Evolutionary conservation across 1,284 basidiomycete genomes (phyloP).

Genomic region (Rhizoctonia solani): DNA sequence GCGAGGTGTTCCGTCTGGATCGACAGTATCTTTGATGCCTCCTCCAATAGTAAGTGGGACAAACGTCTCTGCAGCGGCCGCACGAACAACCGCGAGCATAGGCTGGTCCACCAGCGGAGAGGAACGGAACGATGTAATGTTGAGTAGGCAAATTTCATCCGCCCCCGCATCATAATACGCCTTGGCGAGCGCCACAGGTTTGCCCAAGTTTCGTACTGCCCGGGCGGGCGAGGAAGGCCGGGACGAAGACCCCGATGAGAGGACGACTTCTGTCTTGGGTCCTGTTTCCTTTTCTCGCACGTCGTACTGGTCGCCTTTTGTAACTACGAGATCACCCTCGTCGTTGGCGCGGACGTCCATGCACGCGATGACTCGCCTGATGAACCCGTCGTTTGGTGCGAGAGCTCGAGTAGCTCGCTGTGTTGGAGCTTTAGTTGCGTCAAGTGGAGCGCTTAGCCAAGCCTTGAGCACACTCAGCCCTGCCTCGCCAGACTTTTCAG

Average conservation of each 20-base stretch:
- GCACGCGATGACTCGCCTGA: constrained; percentile 95
- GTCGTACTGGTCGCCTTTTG: constrained; percentile 99
- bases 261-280: constrained; percentile 30
- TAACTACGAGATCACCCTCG: constrained; percentile 95
- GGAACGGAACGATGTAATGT: constrained; percentile 98
- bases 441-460: constrained; percentile 70
- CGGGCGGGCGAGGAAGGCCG: constrained; percentile 44
- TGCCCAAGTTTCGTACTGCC: constrained; percentile 95
- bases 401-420: constrained; percentile 41
- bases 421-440: constrained; percentile 10
- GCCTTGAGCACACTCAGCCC: constrained; percentile 80
- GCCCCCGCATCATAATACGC: constrained; percentile 90
- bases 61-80: constrained; percentile 88
- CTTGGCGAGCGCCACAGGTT: constrained; percentile 90
- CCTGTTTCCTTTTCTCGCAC: constrained; percentile 77
- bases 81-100: constrained; percentile 94
- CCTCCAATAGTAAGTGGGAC: constrained; percentile 99
- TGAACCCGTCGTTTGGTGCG: constrained; percentile 64
- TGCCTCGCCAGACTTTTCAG: constrained; percentile 95
- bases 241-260: constrained; percentile 34
- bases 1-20: constrained; percentile 90
- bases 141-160: constrained; percentile 96
- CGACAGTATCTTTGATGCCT: constrained; percentile 94
- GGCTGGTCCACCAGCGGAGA: constrained; percentile 96
- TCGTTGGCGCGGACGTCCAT: constrained; percentile 98